Conservation (phyloP, 805 yeast genomes). For the Zygosaccharomyces bailii region DNA sequence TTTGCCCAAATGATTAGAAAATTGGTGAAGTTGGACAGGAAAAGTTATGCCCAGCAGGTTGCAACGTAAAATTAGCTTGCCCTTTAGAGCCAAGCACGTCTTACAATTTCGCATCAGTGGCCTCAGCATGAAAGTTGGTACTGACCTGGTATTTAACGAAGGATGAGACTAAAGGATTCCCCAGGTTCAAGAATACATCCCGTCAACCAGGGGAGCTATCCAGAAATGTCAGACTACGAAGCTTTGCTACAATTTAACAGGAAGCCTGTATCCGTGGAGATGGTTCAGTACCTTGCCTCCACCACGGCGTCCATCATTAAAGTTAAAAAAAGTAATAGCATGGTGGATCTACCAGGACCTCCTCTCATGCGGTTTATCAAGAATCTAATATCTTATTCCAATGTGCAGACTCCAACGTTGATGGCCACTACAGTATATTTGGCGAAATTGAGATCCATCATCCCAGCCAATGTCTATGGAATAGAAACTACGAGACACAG, state of each 20-base stretch:
- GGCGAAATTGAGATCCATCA: slow-evolving; percentile 65
- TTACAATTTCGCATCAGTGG: slow-evolving; percentile 6
- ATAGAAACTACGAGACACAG: slow-evolving; percentile 92
- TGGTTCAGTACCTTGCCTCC: slow-evolving; percentile 29
- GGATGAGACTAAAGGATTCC: not conserved
- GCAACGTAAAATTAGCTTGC: slow-evolving; percentile 2
- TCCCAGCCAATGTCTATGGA: slow-evolving; percentile 87
- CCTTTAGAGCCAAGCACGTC: slow-evolving; percentile 7
- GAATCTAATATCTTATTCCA: slow-evolving; percentile 69
- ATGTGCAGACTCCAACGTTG: slow-evolving; percentile 91
- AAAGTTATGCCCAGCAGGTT: slow-evolving; percentile 10
- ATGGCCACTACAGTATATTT: slow-evolving; percentile 89
- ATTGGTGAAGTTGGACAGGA: slow-evolving; percentile 4
- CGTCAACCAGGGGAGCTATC: not conserved
- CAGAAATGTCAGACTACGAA: slow-evolving; percentile 29
- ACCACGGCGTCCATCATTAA: slow-evolving; percentile 32
- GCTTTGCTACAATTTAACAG: slow-evolving; percentile 30
- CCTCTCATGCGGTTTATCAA: slow-evolving; percentile 64
- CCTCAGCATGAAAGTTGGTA: not conserved
- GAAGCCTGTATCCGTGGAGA: slow-evolving; percentile 29
- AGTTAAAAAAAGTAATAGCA: slow-evolving; percentile 20
- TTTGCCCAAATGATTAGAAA: slow-evolving; percentile 3
- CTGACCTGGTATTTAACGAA: slow-evolving; percentile 6
- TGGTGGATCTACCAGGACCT: slow-evolving; percentile 34
- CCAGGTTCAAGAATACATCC: not conserved